A percentile compares a stretch with the other conserved stretches of the same genome.
Evolutionary conservation across 306 rosid species (phyloP).

Genomic region (Prunus davidiana): DNA sequence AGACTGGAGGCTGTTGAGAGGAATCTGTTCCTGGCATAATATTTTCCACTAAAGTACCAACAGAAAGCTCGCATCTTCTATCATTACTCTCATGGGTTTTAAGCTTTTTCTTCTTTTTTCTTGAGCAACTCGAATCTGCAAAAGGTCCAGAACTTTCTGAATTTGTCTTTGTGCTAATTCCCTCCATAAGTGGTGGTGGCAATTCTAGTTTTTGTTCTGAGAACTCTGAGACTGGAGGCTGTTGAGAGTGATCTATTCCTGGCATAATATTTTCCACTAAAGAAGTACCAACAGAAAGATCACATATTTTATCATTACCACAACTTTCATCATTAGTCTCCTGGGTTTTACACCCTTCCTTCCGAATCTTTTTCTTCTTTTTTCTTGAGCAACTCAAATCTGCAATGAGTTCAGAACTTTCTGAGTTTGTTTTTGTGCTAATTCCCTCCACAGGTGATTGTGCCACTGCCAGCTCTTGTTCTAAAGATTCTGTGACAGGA

Average conservation of each 20-base stretch:
- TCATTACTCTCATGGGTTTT: slow-evolving; percentile 5
- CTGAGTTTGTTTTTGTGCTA: neutral
- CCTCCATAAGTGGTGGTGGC: slow-evolving; percentile 20
- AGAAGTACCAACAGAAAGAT: slow-evolving; percentile 19
- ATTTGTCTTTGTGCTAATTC: slow-evolving; percentile 12
- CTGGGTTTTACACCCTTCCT: neutral
- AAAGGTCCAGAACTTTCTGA: slow-evolving; percentile 10
- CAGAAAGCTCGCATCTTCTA: slow-evolving; percentile 19
- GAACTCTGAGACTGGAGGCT: slow-evolving; percentile 22
- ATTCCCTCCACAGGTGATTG: slow-evolving; percentile 10
- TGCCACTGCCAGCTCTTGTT: neutral
- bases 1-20: slow-evolving; percentile 23
- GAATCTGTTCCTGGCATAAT: slow-evolving; percentile 18
- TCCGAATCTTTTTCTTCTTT: neutral
- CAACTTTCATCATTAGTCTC: slow-evolving; percentile 21
- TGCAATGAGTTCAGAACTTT: neutral
- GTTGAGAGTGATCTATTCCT: slow-evolving; percentile 19
- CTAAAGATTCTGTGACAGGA: slow-evolving; percentile 16
- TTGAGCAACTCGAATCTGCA: neutral
- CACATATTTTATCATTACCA: slow-evolving; percentile 8
- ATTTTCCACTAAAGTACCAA: slow-evolving; percentile 20
- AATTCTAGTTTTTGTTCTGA: slow-evolving; percentile 23
- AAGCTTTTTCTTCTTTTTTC: neutral
- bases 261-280: slow-evolving; percentile 18
- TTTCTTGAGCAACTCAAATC: neutral